phyloP scores from a whole-genome alignment of 495 filamentous ascomycete species.

The Neurospora sp. region DNA sequence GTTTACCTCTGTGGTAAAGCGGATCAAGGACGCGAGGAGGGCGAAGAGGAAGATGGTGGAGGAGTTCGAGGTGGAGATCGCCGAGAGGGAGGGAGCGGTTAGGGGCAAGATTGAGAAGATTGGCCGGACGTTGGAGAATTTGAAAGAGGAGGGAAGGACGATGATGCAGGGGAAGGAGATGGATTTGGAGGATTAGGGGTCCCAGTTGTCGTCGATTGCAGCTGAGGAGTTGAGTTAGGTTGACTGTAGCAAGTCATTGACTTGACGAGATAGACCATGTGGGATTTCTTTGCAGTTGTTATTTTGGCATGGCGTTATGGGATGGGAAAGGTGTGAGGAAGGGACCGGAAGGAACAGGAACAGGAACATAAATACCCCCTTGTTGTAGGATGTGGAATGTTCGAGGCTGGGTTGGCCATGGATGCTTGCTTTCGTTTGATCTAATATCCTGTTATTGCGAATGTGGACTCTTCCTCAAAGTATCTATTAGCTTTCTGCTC shows the following conservation, averaged over 20 bases:
- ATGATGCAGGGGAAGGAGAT: conserved; percentile 47
- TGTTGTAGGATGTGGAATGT: background rate
- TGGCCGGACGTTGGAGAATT: conserved; percentile 41
- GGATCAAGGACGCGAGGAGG: conserved; percentile 53
- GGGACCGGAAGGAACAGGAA: background rate
- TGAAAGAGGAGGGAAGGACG: conserved; percentile 43
- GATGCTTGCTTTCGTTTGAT: background rate
- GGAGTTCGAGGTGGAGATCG: conserved; percentile 59
- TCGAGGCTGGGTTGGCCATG: background rate
- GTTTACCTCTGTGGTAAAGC: conserved; percentile 52
- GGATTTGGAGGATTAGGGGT: conserved; percentile 22
- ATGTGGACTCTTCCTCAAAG: background rate
- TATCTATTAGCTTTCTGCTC: background rate
- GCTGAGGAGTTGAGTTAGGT: background rate
- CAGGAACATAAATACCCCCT: background rate
- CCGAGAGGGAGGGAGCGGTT: conserved; percentile 41
- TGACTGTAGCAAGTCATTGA: background rate
- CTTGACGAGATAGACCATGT: background rate
- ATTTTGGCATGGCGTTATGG: background rate
- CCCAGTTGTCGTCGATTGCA: background rate
- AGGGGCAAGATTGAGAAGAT: conserved; percentile 43
- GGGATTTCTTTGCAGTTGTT: background rate
- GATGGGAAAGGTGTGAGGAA: background rate
- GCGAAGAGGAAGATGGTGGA: conserved; percentile 54
- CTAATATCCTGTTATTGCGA: background rate